Conservation (phyloP, 2,329 filamentous ascomycete genomes). For the Calonectria honghensis region DNA sequence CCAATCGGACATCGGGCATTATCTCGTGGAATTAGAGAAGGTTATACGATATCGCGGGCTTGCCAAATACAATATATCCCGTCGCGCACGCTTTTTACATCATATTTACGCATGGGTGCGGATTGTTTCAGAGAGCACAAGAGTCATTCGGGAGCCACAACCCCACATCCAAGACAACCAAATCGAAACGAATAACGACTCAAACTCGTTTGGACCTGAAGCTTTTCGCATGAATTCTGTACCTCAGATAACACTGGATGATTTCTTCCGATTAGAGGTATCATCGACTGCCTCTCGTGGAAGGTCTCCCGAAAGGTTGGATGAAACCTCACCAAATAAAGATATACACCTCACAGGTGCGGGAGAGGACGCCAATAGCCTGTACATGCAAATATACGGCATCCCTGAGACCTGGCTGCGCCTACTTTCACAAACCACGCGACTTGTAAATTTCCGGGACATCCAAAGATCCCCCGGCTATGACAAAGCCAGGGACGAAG, state of each 20-base stretch:
- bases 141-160: neutral
- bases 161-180: neutral
- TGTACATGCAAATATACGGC: neutral
- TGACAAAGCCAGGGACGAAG: neutral
- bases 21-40: slow-evolving; percentile 3
- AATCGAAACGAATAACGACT: no score
- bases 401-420: slow-evolving; percentile 1
- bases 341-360: neutral
- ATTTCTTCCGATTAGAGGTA: neutral
- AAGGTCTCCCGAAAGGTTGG: no score
- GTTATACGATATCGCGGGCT: slow-evolving; percentile 8
- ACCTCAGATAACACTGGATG: neutral
- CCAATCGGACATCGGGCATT: neutral
- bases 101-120: slow-evolving; percentile 11
- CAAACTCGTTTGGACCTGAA: neutral
- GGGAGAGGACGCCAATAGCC: neutral
- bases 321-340: neutral
- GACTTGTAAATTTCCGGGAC: neutral
- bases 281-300: no score
- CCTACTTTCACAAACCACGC: neutral
- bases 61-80: neutral
- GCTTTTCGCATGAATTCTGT: neutral
- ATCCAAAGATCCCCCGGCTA: neutral
- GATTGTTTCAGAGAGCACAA: slow-evolving; percentile 17
- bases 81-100: neutral